phyloP scores from a whole-genome alignment of 495 filamentous ascomycete species.

The Amphirosellinia nigrospora region DNA sequence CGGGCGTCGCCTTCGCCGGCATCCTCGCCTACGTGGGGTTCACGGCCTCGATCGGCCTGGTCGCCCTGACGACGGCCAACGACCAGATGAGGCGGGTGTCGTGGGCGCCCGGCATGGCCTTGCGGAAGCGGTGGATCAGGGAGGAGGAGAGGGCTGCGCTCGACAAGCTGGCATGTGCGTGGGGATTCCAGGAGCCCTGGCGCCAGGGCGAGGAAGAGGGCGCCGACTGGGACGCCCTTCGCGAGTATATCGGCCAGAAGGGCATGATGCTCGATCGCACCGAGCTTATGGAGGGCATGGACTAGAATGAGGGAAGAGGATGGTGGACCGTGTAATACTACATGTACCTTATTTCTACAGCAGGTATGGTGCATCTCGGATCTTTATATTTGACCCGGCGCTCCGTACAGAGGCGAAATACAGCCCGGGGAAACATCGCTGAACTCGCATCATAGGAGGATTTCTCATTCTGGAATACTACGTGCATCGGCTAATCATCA shows the following conservation, averaged over 20 bases:
- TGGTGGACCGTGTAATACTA: not conserved
- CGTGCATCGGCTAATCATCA: too few relatives aligned
- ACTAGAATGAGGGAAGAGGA: conserved; percentile 48
- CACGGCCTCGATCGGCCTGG: conserved; percentile 77
- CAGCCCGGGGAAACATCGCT: not conserved
- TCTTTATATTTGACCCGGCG: not conserved
- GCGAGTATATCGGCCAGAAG: conserved; percentile 77
- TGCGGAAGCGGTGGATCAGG: conserved; percentile 85
- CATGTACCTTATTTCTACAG: not conserved
- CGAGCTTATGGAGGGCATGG: conserved; percentile 90
- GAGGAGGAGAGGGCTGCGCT: conserved; percentile 92
- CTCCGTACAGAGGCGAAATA: not conserved
- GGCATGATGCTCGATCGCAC: conserved; percentile 89
- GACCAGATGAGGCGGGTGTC: conserved; percentile 94
- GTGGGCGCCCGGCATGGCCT: conserved; percentile 79
- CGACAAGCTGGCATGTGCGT: conserved; percentile 82
- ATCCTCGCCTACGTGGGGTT: conserved; percentile 81
- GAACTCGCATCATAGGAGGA: not conserved
- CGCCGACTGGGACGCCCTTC: conserved; percentile 81
- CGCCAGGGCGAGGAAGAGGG: conserved; percentile 90
- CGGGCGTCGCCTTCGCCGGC: conserved; percentile 79
- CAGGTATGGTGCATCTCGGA: not conserved
- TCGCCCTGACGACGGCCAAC: conserved; percentile 84
- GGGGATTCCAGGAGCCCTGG: conserved; percentile 85
- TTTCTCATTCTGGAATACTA: not conserved